Evolutionary conservation across 2,329 filamentous ascomycete species (phyloP), one percentile per base, ranked within the genome.

Genomic region (Ascochyta lentis): DNA sequence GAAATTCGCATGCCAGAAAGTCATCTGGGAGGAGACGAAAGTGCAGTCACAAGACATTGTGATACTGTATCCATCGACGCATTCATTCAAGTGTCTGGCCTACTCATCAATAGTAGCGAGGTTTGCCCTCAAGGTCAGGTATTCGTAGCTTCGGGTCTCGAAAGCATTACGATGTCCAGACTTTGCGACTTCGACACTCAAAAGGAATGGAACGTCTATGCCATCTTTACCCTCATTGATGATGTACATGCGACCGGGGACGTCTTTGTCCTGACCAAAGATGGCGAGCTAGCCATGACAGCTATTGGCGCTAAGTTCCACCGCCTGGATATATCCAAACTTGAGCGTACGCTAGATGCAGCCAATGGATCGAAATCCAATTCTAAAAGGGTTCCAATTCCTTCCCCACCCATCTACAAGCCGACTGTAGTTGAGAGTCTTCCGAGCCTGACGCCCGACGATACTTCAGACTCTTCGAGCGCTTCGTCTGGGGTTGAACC

Each of bases 41-140:
- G 59, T 31, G 42, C 59, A 6, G 59, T 49, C 3, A 46, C 19
- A 6, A 29, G 45, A 10, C 33, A 38, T 22, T 66, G 56, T 31
- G 63, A 64, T 26, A 56, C 63, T n/a, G 55, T 61, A 2, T 49
- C 55, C 19, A 45, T 66, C 19, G 63, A 66, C 37, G 44, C 49
- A 10, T 66, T 66, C 31, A 64, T 64, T 15, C 54, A 58, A n/a
- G 61, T 64, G 3, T 56, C 56, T 7, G 63, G 63, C 9, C 44
- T 66, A 15, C 50, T 64, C 12, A 58, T 66, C 33, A 66, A 65
- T 27, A 65, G 52, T 40, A 62, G 63, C 23, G 54, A 59, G 16
- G 19, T 16, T 38, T 54, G 50, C 15, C 38, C 27, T 26, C 45
- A 31, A 16, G 57, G 50, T 12, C 54, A 66, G 22, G 61, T 63